Evolutionary conservation across 2,329 filamentous ascomycete species (phyloP).

Genomic region (Stachybotrys chlorohalonatus): DNA sequence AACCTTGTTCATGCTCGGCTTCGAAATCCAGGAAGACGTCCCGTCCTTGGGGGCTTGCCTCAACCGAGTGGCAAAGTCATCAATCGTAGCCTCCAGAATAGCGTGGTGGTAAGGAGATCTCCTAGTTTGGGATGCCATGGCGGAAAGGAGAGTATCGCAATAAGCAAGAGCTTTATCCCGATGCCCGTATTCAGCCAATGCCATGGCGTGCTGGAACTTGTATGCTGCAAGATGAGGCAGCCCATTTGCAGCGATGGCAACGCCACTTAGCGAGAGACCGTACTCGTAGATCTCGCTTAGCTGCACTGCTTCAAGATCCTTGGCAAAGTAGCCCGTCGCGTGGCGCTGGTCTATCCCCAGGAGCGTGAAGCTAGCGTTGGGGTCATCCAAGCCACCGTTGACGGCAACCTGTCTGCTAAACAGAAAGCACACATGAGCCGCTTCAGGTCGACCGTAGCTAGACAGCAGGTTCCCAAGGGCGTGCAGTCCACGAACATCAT

Average conservation of each 20-base stretch:
- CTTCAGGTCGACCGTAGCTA: slow-evolving; percentile 80
- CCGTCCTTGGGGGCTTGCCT: slow-evolving; percentile 78
- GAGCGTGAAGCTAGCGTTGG: slow-evolving; percentile 68
- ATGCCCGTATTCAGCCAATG: slow-evolving; percentile 75
- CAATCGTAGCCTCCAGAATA: slow-evolving; percentile 63
- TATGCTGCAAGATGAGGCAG: slow-evolving; percentile 82
- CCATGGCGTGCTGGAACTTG: slow-evolving; percentile 81
- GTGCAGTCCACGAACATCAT: slow-evolving; percentile 69
- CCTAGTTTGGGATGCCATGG: slow-evolving; percentile 73
- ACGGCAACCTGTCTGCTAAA: slow-evolving; percentile 65
- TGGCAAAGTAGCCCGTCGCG: slow-evolving; percentile 61
- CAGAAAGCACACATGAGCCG: slow-evolving; percentile 88
- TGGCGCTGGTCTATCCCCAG: slow-evolving; percentile 75
- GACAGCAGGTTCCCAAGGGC: slow-evolving; percentile 75
- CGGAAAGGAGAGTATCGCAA: slow-evolving; percentile 70
- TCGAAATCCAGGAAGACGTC: slow-evolving; percentile 82
- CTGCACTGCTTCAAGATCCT: slow-evolving; percentile 78
- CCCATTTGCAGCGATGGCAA: slow-evolving; percentile 38
- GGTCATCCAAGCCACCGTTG: slow-evolving; percentile 78
- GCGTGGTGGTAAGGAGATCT: slow-evolving; percentile 80
- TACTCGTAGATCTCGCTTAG: slow-evolving; percentile 97
- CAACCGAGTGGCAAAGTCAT: slow-evolving; percentile 75
- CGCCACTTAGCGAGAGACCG: slow-evolving; percentile 62
- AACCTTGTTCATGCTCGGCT: slow-evolving; percentile 92
- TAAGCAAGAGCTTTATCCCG: slow-evolving; percentile 81